Evolutionary conservation across 306 rosid genomes (phyloP).

Genomic region (Lotus japonicus): DNA sequence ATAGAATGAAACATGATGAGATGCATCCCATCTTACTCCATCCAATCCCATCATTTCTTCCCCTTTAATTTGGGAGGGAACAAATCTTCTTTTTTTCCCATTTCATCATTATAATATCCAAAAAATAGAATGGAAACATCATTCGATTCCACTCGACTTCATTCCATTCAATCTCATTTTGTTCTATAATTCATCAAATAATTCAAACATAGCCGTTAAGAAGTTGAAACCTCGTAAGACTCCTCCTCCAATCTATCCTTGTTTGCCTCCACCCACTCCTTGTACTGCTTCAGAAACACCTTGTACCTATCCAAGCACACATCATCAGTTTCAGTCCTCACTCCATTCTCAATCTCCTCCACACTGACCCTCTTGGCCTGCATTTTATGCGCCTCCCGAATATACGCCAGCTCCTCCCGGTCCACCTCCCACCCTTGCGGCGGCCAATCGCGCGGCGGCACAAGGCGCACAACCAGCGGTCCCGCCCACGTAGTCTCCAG

Average conservation of each 20-base stretch:
- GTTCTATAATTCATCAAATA: too few relatives aligned
- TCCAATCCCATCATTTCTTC: too few relatives aligned
- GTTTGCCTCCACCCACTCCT: slow-evolving; percentile 77
- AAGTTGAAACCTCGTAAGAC: slow-evolving; percentile 60
- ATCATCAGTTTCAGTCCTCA: slow-evolving; percentile 39
- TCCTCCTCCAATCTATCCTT: slow-evolving; percentile 82
- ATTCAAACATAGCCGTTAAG: too few relatives aligned
- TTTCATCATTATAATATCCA: too few relatives aligned
- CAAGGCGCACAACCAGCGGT: slow-evolving; percentile 52
- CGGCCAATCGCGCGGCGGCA: slow-evolving; percentile 97
- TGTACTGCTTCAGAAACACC: slow-evolving; percentile 82
- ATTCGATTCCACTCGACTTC: too few relatives aligned
- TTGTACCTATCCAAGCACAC: slow-evolving; percentile 77
- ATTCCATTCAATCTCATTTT: too few relatives aligned
- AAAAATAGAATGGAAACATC: too few relatives aligned
- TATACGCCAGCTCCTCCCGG: slow-evolving; percentile 65
- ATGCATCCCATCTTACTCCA: too few relatives aligned
- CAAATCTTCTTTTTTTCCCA: too few relatives aligned
- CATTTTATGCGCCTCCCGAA: slow-evolving; percentile 74
- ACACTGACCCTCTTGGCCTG: slow-evolving; percentile 47
- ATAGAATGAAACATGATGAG: too few relatives aligned
- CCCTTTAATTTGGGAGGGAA: too few relatives aligned
- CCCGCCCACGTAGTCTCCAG: slow-evolving; percentile 58
- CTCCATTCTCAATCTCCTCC: slow-evolving; percentile 47
- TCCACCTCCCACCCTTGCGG: slow-evolving; percentile 93